Evolutionary conservation across 108 stramenopile genomes (phyloP), one percentile per base, ranked within the genome.

Genomic region (Nitzschia inconspicua): DNA sequence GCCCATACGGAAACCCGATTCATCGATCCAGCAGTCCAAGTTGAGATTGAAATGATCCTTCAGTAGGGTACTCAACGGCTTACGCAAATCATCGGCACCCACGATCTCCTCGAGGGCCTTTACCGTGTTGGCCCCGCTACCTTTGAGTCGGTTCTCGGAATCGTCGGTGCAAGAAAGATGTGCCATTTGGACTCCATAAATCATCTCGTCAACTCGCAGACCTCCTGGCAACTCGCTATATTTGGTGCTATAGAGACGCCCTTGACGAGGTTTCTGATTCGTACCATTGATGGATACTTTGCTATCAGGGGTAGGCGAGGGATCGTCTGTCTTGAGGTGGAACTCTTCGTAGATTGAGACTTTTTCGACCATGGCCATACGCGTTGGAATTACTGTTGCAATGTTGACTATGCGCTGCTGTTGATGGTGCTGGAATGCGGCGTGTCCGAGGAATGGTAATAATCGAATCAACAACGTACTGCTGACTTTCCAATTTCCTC

Each of bases 151-250:
- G 6, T 32, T 46, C 13, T 64, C 47, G 5, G 49, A 36, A 31
- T 72, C 70, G 16, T 72, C 70, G 35, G 70, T 72, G 14, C 63
- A 54, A 27, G 70, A 54, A 3, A 72, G n/a, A 26, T 48, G 47
- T n/a, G 70, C 70, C 55, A 65, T 55, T 34, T 76, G 61, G 5
- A 57, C 43, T 8, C 75, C 75, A 47, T 54, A 51, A 26, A 75
- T 29, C 23, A 75, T 41, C 8, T 76, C 75, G 11, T 76, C 56
- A 13, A 66, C 42, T 9, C 35, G 40, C 30, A 66, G 8, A 4
- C 55, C 69, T 27, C 73, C 73, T n/a, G 50, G 47, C 30, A 56
- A 46, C 28, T 60, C 16, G 7, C 35, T 47, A 43, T 44, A 22
- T 7, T 60, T 39, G 3, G 36, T 35, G 11, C 22, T 23, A 60